Conservation (phyloP, 192 early-diverging fungal species). For the Podila horticola region DNA sequence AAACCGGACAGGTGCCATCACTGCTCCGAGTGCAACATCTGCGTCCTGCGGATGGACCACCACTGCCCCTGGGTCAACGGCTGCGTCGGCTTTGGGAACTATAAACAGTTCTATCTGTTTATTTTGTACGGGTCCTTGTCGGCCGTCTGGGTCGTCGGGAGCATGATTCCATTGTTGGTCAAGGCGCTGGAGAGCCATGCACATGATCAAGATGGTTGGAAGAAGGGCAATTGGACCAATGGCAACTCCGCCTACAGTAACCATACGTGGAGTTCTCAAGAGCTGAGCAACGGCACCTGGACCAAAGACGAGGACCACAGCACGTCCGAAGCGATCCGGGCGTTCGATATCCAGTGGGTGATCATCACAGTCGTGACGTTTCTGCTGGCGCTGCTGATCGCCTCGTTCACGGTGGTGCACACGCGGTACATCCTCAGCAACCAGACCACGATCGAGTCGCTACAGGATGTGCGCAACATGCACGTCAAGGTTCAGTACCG, state of each 20-base stretch:
- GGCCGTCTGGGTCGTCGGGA: conserved; percentile 42
- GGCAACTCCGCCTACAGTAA: not conserved
- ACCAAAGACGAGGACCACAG: not conserved
- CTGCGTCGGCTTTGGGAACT: conserved; percentile 60
- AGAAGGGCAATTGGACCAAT: not conserved
- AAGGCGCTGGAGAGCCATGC: conserved; percentile 6
- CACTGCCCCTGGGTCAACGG: conserved; percentile 58
- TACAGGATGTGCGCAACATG: conserved; percentile 24
- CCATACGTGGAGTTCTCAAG: not conserved
- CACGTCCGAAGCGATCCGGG: not conserved
- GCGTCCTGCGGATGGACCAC: conserved; percentile 68
- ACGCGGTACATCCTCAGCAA: conserved; percentile 60
- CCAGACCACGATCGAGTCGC: conserved; percentile 64
- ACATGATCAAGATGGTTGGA: not conserved
- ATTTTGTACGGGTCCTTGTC: conserved; percentile 53
- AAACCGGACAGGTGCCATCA: conserved; percentile 67
- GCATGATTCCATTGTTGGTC: conserved; percentile 41
- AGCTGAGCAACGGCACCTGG: not conserved
- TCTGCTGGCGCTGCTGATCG: conserved; percentile 57
- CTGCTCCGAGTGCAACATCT: conserved; percentile 59
- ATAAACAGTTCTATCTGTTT: conserved; percentile 62
- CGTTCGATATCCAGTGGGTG: conserved; percentile 51
- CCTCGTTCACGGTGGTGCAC: conserved; percentile 62
- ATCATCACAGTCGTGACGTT: conserved; percentile 49
- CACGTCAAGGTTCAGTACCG: conserved; percentile 44